Conservation (phyloP, 768 basidiomycete genomes). For the Lentinula aciculospora region DNA sequence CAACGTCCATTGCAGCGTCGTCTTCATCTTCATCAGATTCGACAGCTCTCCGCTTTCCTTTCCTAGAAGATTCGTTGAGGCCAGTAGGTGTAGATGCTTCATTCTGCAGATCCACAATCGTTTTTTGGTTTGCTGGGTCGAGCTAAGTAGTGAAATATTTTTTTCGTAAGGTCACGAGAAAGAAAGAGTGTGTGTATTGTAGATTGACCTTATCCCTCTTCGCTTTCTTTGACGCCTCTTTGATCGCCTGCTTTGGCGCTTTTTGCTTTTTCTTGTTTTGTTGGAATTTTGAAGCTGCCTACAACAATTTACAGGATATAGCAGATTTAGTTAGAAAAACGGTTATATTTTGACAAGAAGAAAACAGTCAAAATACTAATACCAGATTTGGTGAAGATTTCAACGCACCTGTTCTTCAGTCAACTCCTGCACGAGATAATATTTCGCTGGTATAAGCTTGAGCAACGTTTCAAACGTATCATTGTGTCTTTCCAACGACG, state of each 20-base stretch:
- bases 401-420: conserved; percentile 57
- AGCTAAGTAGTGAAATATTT: conserved; percentile 43
- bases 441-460: conserved; percentile 83
- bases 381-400: background rate
- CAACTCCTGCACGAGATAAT: conserved; percentile 71
- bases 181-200: background rate
- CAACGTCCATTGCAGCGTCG: conserved; percentile 26
- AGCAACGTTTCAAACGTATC: conserved; percentile 79
- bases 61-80: background rate
- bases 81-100: conserved; percentile 40
- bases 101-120: conserved; percentile 64
- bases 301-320: too few species aligned
- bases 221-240: conserved; percentile 86
- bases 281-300: conserved; percentile 67
- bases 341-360: too few species aligned
- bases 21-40: conserved; percentile 26
- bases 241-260: conserved; percentile 77
- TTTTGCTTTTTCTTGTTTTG: conserved; percentile 87
- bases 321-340: too few species aligned
- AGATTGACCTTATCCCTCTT: conserved; percentile 73
- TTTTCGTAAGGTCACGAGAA: too few species aligned
- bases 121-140: conserved; percentile 86
- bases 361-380: too few species aligned
- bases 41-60: conserved; percentile 19
- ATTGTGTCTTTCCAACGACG: conserved; percentile 80